phyloP scores from a whole-genome alignment of 768 basidiomycete genomes.

The Cubamyces sp. region DNA sequence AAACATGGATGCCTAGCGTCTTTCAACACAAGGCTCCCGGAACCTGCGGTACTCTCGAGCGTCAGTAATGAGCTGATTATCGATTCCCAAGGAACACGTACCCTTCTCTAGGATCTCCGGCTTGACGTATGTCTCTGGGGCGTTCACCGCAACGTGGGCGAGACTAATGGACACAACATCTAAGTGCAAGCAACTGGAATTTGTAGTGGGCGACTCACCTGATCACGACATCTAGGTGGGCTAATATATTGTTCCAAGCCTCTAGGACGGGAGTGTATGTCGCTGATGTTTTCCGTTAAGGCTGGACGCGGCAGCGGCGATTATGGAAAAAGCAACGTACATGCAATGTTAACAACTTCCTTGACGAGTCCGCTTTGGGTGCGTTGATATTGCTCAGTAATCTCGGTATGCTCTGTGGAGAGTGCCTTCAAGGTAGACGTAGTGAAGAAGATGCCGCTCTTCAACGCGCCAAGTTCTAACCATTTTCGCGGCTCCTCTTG shows the following conservation, averaged over 20 bases:
- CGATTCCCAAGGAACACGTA: slow-evolving; percentile 29
- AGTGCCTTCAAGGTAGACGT: slow-evolving; percentile 73
- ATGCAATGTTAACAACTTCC: slow-evolving; percentile 90
- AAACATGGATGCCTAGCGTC: slow-evolving; percentile 96
- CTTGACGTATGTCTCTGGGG: slow-evolving; percentile 87
- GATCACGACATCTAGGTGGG: slow-evolving; percentile 88
- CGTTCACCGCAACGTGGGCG: slow-evolving; percentile 87
- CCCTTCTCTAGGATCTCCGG: slow-evolving; percentile 82
- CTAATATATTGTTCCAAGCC: slow-evolving; percentile 78
- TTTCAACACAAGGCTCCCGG: slow-evolving; percentile 76
- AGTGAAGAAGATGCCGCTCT: slow-evolving; percentile 88
- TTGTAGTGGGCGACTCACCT: slow-evolving; percentile 53
- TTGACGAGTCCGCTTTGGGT: slow-evolving; percentile 85
- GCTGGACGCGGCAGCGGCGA: neutral
- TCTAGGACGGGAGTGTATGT: slow-evolving; percentile 93
- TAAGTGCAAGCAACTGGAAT: too few species aligned
- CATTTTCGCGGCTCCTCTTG: slow-evolving; percentile 61
- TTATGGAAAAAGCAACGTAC: slow-evolving; percentile 47
- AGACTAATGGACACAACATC: slow-evolving; percentile 54
- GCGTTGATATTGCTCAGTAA: slow-evolving; percentile 68
- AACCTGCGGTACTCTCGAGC: slow-evolving; percentile 48
- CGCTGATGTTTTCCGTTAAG: slow-evolving; percentile 50
- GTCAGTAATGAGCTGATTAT: neutral
- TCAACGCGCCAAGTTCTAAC: slow-evolving; percentile 82
- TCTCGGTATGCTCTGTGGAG: slow-evolving; percentile 72